Conservation (phyloP, 148 eudicot genomes). For the Limonium bicolor region DNA sequence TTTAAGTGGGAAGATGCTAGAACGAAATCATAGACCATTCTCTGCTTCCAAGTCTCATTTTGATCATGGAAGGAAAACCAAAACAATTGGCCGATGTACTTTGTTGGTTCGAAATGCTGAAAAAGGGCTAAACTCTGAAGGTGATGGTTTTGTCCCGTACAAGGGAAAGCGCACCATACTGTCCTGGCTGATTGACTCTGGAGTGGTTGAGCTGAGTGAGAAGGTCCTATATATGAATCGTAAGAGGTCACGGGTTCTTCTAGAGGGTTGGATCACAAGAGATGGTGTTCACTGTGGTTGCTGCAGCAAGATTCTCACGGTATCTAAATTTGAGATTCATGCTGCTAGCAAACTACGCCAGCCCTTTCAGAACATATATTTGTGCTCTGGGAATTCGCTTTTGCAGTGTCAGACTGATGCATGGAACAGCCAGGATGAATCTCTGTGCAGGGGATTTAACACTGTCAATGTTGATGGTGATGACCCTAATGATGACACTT, state of each 20-base stretch:
- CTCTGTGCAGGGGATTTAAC: constrained; percentile 42
- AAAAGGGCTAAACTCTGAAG: constrained; percentile 39
- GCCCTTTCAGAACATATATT: constrained; percentile 69
- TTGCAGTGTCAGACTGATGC: constrained; percentile 81
- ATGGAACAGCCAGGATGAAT: constrained; percentile 71
- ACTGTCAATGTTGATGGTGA: constrained; percentile 56
- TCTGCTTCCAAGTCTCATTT: constrained; percentile 16
- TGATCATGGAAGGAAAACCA: constrained; percentile 52
- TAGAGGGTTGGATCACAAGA: constrained; percentile 89
- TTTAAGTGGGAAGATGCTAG: constrained; percentile 18
- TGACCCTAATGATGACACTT: constrained; percentile 95
- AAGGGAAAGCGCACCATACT: constrained; percentile 75
- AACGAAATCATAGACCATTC: constrained; percentile 20
- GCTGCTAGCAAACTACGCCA: constrained; percentile 87
- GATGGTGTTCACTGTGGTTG: constrained; percentile 95
- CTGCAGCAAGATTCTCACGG: constrained; percentile 83
- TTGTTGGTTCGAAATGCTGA: constrained; percentile 64
- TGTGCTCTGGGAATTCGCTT: constrained; percentile 70
- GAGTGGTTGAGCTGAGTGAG: constrained; percentile 49
- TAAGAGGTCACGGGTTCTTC: constrained; percentile 50
- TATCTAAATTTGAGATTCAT: constrained; percentile 87
- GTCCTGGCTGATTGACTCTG: constrained; percentile 92
- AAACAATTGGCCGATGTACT: constrained; percentile 69
- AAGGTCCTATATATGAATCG: constrained; percentile 88
- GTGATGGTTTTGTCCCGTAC: constrained; percentile 65